A percentile compares a stretch with the other conserved stretches of the same genome.
phyloP scores from a whole-genome alignment of 345 rosid genomes.

The Hirschfeldia incana region DNA sequence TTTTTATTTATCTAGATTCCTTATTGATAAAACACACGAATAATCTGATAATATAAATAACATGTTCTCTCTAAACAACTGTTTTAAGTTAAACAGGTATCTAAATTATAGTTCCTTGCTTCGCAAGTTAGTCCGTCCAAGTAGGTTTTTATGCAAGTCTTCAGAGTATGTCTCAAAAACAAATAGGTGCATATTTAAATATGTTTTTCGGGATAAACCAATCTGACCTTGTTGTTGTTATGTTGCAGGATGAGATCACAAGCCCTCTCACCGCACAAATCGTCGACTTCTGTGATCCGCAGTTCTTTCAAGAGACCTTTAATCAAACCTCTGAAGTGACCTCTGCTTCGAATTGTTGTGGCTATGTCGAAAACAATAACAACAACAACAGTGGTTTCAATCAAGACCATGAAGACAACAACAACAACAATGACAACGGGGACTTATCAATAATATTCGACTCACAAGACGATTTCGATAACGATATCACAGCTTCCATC shows the following conservation, averaged over 20 bases:
- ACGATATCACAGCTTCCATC: conserved; percentile 83
- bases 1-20: conserved; percentile 19
- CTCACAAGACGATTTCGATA: conserved; percentile 73
- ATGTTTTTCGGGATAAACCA: background rate
- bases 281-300: conserved; percentile 72
- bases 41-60: conserved; percentile 24
- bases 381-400: conserved; percentile 34
- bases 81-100: background rate
- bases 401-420: conserved; percentile 32
- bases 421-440: conserved; percentile 32
- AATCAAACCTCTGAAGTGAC: conserved; percentile 70
- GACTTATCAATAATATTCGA: conserved; percentile 61
- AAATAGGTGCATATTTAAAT: background rate
- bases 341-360: conserved; percentile 61
- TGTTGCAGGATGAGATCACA: conserved; percentile 74
- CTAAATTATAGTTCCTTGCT: conserved; percentile 4
- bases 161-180: conserved; percentile 24
- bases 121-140: conserved; percentile 13
- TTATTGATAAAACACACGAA: conserved; percentile 11
- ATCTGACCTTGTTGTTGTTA: background rate
- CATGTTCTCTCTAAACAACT: background rate
- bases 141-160: conserved; percentile 26
- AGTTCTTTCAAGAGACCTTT: conserved; percentile 59
- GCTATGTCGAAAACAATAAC: conserved; percentile 52
- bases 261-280: conserved; percentile 73